phyloP scores from a whole-genome alignment of 352 stramenopile species.

The Blastocystis sp. region DNA sequence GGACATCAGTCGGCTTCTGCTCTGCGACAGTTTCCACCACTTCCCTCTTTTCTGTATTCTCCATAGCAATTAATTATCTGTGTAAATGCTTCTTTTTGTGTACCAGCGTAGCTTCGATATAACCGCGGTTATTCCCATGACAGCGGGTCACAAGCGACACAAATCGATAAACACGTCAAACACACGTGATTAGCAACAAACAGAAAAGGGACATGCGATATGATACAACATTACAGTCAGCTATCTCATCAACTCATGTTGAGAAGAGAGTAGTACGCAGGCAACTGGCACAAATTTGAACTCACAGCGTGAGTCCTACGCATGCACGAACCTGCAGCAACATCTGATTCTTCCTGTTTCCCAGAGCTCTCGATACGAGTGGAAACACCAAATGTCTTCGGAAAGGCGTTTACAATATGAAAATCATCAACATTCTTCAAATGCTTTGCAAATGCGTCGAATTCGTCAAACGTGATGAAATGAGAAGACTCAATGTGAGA shows the following conservation, averaged over 20 bases:
- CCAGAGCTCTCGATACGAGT: not conserved
- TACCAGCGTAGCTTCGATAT: not conserved
- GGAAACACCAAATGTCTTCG: not conserved
- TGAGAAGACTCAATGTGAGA: not conserved
- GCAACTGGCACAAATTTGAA: not conserved
- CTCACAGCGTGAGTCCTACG: not conserved
- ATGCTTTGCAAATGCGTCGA: not conserved
- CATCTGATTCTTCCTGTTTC: not conserved
- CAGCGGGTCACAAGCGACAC: too few relatives aligned
- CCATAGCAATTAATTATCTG: not conserved
- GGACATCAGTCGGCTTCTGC: not conserved
- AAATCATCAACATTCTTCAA: not conserved
- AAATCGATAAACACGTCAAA: too few relatives aligned
- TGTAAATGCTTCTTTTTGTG: not conserved
- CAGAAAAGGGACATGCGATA: not conserved
- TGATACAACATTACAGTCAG: not conserved
- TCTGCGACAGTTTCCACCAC: not conserved
- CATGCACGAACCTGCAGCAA: not conserved
- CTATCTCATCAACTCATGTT: not conserved
- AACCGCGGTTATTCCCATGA: not conserved
- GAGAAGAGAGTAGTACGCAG: not conserved
- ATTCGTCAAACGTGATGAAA: not conserved
- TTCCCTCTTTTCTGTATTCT: not conserved
- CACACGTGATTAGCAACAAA: too few relatives aligned
- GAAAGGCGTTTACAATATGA: not conserved